Conservation (phyloP, 257 asterid genomes). For the Orobanche coerulescens region DNA sequence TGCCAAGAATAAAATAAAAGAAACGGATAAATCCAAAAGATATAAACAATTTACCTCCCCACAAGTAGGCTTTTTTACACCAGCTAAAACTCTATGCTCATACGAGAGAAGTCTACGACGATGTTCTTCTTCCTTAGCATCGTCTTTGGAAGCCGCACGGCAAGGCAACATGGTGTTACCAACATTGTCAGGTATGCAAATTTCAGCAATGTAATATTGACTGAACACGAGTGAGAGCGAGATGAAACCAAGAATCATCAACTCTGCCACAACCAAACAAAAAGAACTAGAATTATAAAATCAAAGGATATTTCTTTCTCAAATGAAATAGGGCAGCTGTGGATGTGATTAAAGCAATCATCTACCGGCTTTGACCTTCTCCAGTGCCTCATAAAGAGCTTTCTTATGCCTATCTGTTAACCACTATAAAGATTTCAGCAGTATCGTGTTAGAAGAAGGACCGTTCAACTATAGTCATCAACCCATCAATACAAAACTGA, state of each 20-base stretch:
- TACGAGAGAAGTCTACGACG: conserved; percentile 49
- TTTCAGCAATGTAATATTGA: conserved; percentile 77
- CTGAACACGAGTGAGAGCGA: conserved; percentile 72
- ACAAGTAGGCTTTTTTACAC: conserved; percentile 31
- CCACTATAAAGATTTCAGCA: conserved; percentile 42
- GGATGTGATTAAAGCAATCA: background rate
- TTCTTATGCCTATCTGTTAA: conserved; percentile 71
- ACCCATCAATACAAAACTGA: background rate
- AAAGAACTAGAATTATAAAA: conserved; percentile 14
- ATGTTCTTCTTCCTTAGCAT: conserved; percentile 20
- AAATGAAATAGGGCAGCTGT: background rate
- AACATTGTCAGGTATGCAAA: conserved; percentile 64
- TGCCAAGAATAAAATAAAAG: background rate
- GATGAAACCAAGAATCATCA: conserved; percentile 96
- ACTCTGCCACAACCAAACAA: conserved; percentile 48
- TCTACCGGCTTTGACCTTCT: conserved; percentile 84
- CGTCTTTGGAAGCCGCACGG: conserved; percentile 7
- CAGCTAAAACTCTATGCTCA: conserved; percentile 58
- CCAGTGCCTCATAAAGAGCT: conserved; percentile 84
- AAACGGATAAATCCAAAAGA: background rate
- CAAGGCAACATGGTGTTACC: conserved; percentile 84
- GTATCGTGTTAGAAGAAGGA: conserved; percentile 1
- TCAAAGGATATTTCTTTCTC: background rate
- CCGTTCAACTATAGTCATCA: background rate
- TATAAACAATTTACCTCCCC: conserved; percentile 32